These are phyloP conservation scores for Lecanicillium sp. DNA, from an alignment of 2,329 filamentous ascomycete species.

Conservation along the genomic window DNA sequence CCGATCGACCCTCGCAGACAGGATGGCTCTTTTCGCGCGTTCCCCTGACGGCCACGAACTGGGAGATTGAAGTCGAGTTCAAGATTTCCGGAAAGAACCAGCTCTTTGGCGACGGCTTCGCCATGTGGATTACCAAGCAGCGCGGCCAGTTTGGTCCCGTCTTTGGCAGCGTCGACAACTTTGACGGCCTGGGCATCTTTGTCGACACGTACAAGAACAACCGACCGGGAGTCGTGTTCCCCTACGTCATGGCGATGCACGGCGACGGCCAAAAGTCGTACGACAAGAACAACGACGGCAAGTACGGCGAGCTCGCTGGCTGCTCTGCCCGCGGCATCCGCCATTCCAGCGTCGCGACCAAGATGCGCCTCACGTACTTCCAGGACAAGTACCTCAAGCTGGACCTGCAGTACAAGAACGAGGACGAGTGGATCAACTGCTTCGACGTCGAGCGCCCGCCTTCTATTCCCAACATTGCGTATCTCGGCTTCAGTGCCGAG, in stretches of 20 bases:
- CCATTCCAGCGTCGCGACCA: slow-evolving; percentile 70
- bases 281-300: slow-evolving; percentile 91
- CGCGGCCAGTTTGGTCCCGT: slow-evolving; percentile 73
- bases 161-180: slow-evolving; percentile 80
- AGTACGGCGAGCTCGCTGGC: slow-evolving; percentile 83
- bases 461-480: slow-evolving; percentile 69
- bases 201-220: slow-evolving; percentile 99
- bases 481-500: slow-evolving; percentile 75
- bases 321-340: slow-evolving; percentile 92
- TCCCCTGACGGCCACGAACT: slow-evolving; percentile 93
- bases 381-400: slow-evolving; percentile 87
- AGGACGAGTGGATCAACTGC: slow-evolving; percentile 82
- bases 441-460: slow-evolving; percentile 67
- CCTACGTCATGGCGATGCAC: slow-evolving; percentile 97
- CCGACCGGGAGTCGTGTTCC: slow-evolving; percentile 88
- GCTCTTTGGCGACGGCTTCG: slow-evolving; percentile 92
- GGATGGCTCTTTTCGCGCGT: slow-evolving; percentile 94
- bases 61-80: slow-evolving; percentile 96
- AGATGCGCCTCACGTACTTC: slow-evolving; percentile 87
- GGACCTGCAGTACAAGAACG: slow-evolving; percentile 88
- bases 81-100: slow-evolving; percentile 83
- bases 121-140: slow-evolving; percentile 96
- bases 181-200: slow-evolving; percentile 91
- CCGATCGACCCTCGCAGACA: slow-evolving; percentile 80
- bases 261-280: slow-evolving; percentile 85